Conservation (phyloP, 192 early-diverging fungal genomes). For the Phycomyces blakesleeanus region DNA sequence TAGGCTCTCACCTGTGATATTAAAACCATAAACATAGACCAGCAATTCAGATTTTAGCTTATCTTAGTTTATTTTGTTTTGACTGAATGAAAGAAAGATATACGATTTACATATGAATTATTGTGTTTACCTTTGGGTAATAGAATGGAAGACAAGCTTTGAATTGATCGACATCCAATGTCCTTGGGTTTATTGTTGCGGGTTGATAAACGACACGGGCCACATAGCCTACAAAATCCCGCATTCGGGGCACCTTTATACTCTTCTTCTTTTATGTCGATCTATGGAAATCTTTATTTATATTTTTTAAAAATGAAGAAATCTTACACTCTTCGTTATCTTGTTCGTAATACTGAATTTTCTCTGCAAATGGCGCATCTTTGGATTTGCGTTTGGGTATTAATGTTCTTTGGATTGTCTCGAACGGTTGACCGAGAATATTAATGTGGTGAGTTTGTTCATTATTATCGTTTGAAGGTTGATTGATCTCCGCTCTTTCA, state of each 20-base stretch:
- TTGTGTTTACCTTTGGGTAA: conserved; percentile 42
- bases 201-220: conserved; percentile 23
- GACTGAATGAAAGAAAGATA: too few species aligned
- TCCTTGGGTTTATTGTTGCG: too few species aligned
- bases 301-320: not conserved
- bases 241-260: not conserved
- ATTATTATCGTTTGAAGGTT: not conserved
- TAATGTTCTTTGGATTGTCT: conserved; percentile 33
- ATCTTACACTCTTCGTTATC: conserved; percentile 5
- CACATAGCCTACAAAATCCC: not conserved
- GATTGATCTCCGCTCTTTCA: conserved; percentile 45
- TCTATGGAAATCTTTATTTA: too few species aligned
- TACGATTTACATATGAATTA: too few species aligned
- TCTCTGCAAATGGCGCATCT: conserved; percentile 41
- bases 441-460: not conserved
- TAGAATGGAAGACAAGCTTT: conserved; percentile 32
- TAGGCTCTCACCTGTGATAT: conserved; percentile 25
- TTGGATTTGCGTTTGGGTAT: conserved; percentile 47
- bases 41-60: not conserved
- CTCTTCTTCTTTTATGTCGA: not conserved
- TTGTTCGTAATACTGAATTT: conserved; percentile 33
- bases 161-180: too few species aligned
- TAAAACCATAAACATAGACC: not conserved
- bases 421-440: conserved; percentile 2
- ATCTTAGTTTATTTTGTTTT: too few species aligned